Evolutionary conservation across 345 rosid genomes (phyloP).

Genomic region (Pistacia atlantica): DNA sequence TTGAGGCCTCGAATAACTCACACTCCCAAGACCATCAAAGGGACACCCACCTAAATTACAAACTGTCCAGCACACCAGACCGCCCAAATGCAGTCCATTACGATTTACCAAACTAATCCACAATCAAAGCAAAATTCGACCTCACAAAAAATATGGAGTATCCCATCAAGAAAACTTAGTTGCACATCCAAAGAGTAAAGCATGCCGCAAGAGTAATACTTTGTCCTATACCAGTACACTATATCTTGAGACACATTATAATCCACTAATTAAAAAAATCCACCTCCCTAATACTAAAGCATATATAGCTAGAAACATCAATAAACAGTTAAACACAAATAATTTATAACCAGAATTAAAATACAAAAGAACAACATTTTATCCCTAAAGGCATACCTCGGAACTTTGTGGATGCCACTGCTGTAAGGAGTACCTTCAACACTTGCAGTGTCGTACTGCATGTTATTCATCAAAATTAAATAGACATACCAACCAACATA

Average conservation of each 20-base stretch:
- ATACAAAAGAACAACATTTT: constrained; percentile 22
- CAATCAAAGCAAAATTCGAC: not conserved
- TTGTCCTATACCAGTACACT: not conserved
- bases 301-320: constrained; percentile 15
- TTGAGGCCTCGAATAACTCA: not conserved
- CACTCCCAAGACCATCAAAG: not conserved
- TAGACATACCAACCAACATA: constrained; percentile 25
- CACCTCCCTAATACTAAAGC: not conserved
- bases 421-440: constrained; percentile 94
- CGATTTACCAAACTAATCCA: not conserved
- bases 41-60: not conserved
- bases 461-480: constrained; percentile 30
- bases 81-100: not conserved
- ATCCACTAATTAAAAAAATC: not conserved
- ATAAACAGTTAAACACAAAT: not conserved
- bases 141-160: not conserved
- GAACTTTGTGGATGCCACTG: constrained; percentile 91
- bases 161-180: not conserved
- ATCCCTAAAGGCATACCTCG: constrained; percentile 58
- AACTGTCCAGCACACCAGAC: not conserved
- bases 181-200: not conserved
- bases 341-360: constrained; percentile 8
- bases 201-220: not conserved
- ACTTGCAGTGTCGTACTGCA: constrained; percentile 95
- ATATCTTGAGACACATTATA: not conserved